A percentile compares a stretch with the other conserved stretches of the same genome.
These are phyloP conservation scores for Lablab purpureus DNA, from an alignment of 306 rosid species.

Conservation along the genomic window DNA sequence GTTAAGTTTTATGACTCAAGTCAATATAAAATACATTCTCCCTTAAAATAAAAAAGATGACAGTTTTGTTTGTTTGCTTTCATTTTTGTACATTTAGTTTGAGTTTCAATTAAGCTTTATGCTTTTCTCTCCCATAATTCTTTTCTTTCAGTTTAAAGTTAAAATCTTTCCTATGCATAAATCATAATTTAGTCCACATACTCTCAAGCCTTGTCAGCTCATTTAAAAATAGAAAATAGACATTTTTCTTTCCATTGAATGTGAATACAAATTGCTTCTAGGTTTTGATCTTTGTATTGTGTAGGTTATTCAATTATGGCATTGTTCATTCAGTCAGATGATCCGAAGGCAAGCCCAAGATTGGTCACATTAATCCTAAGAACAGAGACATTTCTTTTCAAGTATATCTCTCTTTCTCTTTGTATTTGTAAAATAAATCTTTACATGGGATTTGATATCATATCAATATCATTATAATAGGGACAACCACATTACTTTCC, in stretches of 20 bases:
- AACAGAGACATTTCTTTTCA: slow-evolving; percentile 71
- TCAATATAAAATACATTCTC: background rate
- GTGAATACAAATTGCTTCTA: background rate
- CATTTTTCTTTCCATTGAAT: background rate
- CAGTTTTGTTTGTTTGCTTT: no score
- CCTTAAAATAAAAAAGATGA: no score
- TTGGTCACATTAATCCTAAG: slow-evolving; percentile 66
- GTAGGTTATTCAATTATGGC: slow-evolving; percentile 75
- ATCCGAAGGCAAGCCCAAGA: slow-evolving; percentile 56
- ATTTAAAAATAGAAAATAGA: background rate
- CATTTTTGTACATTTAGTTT: background rate
- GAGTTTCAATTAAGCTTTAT: background rate
- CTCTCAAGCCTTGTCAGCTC: background rate
- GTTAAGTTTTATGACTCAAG: background rate
- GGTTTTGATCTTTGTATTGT: slow-evolving; percentile 15
- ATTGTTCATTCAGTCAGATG: slow-evolving; percentile 76
- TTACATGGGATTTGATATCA: background rate
- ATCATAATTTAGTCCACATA: no score
- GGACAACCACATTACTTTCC: background rate
- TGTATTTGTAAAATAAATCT: background rate
- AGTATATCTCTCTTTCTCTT: slow-evolving; percentile 28
- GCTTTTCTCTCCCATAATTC: background rate
- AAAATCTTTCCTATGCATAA: background rate
- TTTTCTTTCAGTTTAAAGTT: background rate
- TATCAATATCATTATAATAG: background rate